Evolutionary conservation across 108 stramenopile species (phyloP).

Genomic region (Epithemia pelagica): DNA sequence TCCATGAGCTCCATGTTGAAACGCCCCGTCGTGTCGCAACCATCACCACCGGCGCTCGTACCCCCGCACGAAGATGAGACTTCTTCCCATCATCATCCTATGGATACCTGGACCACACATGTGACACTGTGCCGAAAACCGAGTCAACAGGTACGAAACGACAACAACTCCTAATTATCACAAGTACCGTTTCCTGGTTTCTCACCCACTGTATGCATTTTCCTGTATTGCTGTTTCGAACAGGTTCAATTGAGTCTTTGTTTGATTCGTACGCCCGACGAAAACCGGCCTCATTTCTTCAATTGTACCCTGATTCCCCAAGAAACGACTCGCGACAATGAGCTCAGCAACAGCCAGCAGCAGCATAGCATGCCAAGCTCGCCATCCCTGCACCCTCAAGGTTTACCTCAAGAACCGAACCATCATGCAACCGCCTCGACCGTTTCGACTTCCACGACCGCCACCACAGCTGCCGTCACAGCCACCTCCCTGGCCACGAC

Average conservation of each 20-base stretch:
- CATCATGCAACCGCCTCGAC: background rate
- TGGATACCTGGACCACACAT: conserved; percentile 54
- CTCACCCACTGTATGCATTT: too few species aligned
- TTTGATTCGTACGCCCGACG: conserved; percentile 55
- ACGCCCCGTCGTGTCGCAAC: conserved; percentile 7
- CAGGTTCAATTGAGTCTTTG: conserved; percentile 56
- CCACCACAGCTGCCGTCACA: background rate
- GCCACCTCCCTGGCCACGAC: background rate
- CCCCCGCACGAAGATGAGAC: too few species aligned
- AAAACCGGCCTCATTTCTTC: conserved; percentile 77
- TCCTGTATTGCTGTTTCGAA: conserved; percentile 10
- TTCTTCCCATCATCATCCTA: too few species aligned
- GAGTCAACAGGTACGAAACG: conserved; percentile 31
- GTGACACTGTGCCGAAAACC: conserved; percentile 43
- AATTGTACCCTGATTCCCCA: conserved; percentile 48
- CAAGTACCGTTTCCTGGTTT: too few species aligned
- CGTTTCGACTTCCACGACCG: background rate
- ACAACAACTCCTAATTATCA: background rate
- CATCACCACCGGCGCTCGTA: too few species aligned
- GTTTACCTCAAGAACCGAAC: background rate
- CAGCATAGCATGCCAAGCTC: too few species aligned
- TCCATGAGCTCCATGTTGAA: conserved; percentile 74
- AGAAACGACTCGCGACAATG: too few species aligned
- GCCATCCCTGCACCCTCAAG: too few species aligned
- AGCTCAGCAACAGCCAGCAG: too few species aligned